Evolutionary conservation across 306 rosid genomes (phyloP), one percentile per base, ranked within the genome.

Genomic region (Hippophae tibetana): DNA sequence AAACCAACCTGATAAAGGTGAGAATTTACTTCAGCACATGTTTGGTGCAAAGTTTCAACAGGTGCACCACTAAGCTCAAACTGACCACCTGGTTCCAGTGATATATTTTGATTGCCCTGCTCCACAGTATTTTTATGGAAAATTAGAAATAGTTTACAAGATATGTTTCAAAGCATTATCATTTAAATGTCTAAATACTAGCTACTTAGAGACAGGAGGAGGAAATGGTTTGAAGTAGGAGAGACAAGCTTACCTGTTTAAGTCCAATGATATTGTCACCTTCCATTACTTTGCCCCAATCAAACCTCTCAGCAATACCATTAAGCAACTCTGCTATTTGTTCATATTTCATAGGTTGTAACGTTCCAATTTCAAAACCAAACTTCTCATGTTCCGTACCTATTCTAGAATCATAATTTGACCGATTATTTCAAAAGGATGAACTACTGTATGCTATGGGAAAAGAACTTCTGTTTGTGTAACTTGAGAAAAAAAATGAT

Each of bases 301-400:
- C 58, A 31, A 54, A 54, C 8, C 26, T 23, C 25, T 54, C 58
- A 54, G 58, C 58, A 11, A 54, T 54, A 9, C 11, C 58, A 23
- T 54, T 74, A 51, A 86, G 82, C 79, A 89, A 63, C 61, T 83
- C 83, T 52, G 86, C 75, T 70, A 89, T 86, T 79, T 86, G 95
- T 41, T 82, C 95, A 58, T 84, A 89, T 62, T 73, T 82, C 76
- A 86, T 78, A 58, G 95, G 95, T 51, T 74, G 80, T 76, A 86
- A 74, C 53, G 76, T 80, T 82, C 74, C 85, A 57, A 78, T 61
- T 67, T 89, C 87, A 71, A 89, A 86, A 56, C 97, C 95, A 62
- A 89, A 89, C 86, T 89, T 89, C 80, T 89, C 97, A 12, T 89
- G 97, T 68, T 89, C 97, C 58, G 97, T 86, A 47, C 97, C 97